These are phyloP conservation scores for Candida neerlandica DNA, from an alignment of 1,139 yeast genomes.

Conservation along the genomic window DNA sequence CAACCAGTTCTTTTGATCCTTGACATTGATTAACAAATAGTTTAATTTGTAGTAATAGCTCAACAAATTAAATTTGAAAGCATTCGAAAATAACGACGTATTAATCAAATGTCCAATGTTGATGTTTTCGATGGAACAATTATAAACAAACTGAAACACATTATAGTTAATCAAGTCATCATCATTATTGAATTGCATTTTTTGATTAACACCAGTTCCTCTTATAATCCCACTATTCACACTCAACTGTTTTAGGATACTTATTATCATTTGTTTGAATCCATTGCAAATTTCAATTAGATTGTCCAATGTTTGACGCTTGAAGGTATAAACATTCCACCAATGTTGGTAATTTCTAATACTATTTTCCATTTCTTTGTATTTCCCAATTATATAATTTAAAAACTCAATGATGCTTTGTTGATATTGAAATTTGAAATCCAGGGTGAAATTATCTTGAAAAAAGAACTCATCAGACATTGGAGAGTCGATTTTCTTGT, in stretches of 20 bases:
- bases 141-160: constrained; percentile 21
- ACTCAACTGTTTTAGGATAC: constrained; percentile 13
- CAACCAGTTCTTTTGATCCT: constrained; percentile 11
- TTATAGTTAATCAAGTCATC: constrained; percentile 14
- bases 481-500: constrained; percentile 10
- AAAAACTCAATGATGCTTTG: constrained; percentile 15
- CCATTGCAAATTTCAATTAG: constrained; percentile 11
- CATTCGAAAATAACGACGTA: constrained; percentile 12
- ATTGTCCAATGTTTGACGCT: constrained; percentile 13
- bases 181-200: constrained; percentile 6
- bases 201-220: neutral
- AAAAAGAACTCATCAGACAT: constrained; percentile 10
- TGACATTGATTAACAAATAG: constrained; percentile 10
- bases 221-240: constrained; percentile 8
- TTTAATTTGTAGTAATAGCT: constrained; percentile 15
- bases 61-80: constrained; percentile 15
- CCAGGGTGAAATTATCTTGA: constrained; percentile 7
- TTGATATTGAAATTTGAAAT: constrained; percentile 13
- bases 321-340: constrained; percentile 12
- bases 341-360: constrained; percentile 6
- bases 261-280: constrained; percentile 12
- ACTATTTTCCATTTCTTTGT: constrained; percentile 13
- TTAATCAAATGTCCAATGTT: constrained; percentile 22
- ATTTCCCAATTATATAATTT: constrained; percentile 13
- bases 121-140: constrained; percentile 18